Base-by-base conservation (phyloP, 345 rosid genomes). In the Rhizophora mangle region DNA sequence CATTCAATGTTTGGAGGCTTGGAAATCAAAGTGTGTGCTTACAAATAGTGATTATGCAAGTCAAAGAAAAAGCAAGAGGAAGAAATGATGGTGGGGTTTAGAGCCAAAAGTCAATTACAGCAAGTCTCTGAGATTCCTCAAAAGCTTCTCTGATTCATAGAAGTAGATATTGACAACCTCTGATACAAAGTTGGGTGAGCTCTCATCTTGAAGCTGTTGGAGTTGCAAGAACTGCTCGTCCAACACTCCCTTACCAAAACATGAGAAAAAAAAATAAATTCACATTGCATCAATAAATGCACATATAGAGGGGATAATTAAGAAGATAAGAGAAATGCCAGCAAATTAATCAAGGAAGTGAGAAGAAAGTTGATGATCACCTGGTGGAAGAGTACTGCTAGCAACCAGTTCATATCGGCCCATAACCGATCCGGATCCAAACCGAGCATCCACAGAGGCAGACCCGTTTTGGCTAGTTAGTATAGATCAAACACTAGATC, bases 151-250 rank as follows among this genome's bases (percentile, higher is more conserved):
- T n/a, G 93, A 94, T 68, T 91, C 97, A 34, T 87, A 84, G 81
- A 94, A 94, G 82, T 85, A 94, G 76, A 88, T 91, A 59, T 81
- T 88, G 61, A 89, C 89, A 59, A 94, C 97, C 49, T 91, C 95
- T 24, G 89, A 83, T 5, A 89, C 96, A 52, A 94, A 89, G 71
- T 84, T 86, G 0, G 97, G 98, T 0, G 97, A 85, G 76, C 85
- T 88, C 43, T 91, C 96, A 61, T 94, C 97, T 78, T 94, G 93
- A 63, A 94, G 97, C 60, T 91, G 97, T 36, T 91, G 98, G 5
- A 94, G 97, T 80, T 89, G 97, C 81, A 91, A 77, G 91, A 89
- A 94, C 67, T 94, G 97, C 85, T 94, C 98, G 57, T 94, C 98
- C 53, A 94, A 58, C 69, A 86, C 89, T 47, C 95, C 91, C 94